Evolutionary conservation across 768 basidiomycete genomes (phyloP).

Genomic region (Tephrocybe sp.): DNA sequence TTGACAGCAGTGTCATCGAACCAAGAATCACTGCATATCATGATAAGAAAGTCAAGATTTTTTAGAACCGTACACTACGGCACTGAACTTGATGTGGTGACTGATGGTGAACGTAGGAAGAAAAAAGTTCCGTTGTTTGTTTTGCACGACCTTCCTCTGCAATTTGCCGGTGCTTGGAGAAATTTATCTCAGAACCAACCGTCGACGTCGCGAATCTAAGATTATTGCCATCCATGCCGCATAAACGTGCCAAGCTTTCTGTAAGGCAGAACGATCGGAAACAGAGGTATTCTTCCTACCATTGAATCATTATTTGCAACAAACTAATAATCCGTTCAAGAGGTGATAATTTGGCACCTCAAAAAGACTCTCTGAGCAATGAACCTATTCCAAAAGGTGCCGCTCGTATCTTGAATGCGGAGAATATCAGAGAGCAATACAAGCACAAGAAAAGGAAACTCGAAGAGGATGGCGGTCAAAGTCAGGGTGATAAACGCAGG

Average conservation of each 20-base stretch:
- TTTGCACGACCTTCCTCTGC: too few relatives aligned
- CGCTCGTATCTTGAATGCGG: slow-evolving; percentile 64
- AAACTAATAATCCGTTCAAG: slow-evolving; percentile 28
- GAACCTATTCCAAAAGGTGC: slow-evolving; percentile 74
- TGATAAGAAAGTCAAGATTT: too few relatives aligned
- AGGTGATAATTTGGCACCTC: slow-evolving; percentile 51
- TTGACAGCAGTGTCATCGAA: too few relatives aligned
- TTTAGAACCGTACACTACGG: too few relatives aligned
- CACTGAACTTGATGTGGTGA: too few relatives aligned
- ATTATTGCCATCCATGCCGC: slow-evolving; percentile 56
- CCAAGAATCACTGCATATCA: too few relatives aligned
- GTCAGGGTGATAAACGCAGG: slow-evolving; percentile 30
- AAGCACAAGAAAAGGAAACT: slow-evolving; percentile 46
- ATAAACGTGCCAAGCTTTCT: slow-evolving; percentile 61
- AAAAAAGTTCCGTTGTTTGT: too few relatives aligned
- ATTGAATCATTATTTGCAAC: background rate
- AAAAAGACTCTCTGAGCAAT: slow-evolving; percentile 37
- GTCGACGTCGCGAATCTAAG: too few relatives aligned
- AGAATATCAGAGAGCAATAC: slow-evolving; percentile 55
- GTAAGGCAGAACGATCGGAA: slow-evolving; percentile 42
- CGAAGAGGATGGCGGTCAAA: slow-evolving; percentile 26
- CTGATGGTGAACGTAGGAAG: too few relatives aligned
- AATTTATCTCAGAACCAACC: too few relatives aligned
- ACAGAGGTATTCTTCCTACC: slow-evolving; percentile 38
- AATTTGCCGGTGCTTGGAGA: too few relatives aligned